Base-by-base conservation (phyloP, 2,329 filamentous ascomycete genomes). In the Calonectria henricotiae region DNA sequence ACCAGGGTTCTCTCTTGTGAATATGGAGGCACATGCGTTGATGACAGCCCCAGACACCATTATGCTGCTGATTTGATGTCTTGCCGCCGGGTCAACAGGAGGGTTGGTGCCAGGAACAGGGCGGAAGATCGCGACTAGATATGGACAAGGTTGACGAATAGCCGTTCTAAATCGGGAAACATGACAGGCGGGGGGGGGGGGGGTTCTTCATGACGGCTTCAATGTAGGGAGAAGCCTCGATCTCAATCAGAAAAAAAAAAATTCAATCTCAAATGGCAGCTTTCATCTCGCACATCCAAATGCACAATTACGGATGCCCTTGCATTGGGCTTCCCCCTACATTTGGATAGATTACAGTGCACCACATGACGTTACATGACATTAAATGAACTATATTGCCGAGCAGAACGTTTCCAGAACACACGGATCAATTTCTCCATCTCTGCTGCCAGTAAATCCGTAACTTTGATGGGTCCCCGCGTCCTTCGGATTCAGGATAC, bases 91-190 rank as follows among this genome's bases (percentile, higher is more conserved):
- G 51, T 58, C 51, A 58, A 58, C 35, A 58, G 35, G 32, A 58
- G 51, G 51, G 51, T 20, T 32, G 51, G n/a, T 58, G 35, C 51
- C 20, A 58, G 51, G 51, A 55, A 39, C 39, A 55, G 51, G 51
- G 51, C 32, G 17, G 51, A 39, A 39, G 51, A 58, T 58, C 51
- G 35, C 51, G 23, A 23, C 51, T 58, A 32, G 35, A 23, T 39
- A 58, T 58, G 25, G 51, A 58, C 51, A 58, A 25, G 51, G 20
- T 58, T 58, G 51, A 27, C 51, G 51, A 30, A 11, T 58, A 39
- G 51, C 51, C 51, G 51, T 58, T 58, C 51, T 58, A 58, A 58
- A 58, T 58, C 51, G 51, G 51, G 51, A 58, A 58, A 11, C 47
- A 17, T 15, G 11, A 30, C 27, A 30, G 27, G 20, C 20, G 20